Conservation (phyloP, 345 rosid genomes). For the Draba incana region DNA sequence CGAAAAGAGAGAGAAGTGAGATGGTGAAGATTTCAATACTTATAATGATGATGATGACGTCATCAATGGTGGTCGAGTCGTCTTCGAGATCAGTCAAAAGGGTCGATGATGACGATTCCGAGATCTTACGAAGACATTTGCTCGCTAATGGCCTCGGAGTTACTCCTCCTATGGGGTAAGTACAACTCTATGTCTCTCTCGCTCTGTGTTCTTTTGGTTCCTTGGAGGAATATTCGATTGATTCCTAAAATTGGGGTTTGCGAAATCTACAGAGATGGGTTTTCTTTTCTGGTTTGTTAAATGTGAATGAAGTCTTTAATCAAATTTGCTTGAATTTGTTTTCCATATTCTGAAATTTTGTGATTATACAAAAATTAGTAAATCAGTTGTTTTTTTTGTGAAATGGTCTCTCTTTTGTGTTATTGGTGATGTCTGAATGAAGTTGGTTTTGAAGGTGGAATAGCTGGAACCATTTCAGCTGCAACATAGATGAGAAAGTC, state of each 20-base stretch:
- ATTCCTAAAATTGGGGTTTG: not conserved
- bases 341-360: not conserved
- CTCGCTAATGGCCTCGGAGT: slow-evolving; percentile 64
- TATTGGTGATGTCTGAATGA: slow-evolving; percentile 21
- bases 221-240: slow-evolving; percentile 4
- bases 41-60: not conserved
- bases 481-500: slow-evolving; percentile 61
- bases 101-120: slow-evolving; percentile 20
- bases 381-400: not conserved
- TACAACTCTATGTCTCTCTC: slow-evolving; percentile 1
- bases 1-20: slow-evolving; percentile 18
- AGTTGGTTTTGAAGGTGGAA: slow-evolving; percentile 72
- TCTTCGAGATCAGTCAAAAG: slow-evolving; percentile 35
- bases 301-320: no score
- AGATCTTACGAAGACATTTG: slow-evolving; percentile 49
- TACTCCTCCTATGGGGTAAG: slow-evolving; percentile 86
- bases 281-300: no score
- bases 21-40: slow-evolving; percentile 19
- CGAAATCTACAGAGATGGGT: not conserved
- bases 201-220: not conserved
- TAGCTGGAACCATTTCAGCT: slow-evolving; percentile 91
- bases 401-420: no score
- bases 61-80: slow-evolving; percentile 35
- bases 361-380: not conserved
- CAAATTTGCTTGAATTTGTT: not conserved